phyloP scores from a whole-genome alignment of 2,329 filamentous ascomycete species.

The Lachnellula occidentalis region DNA sequence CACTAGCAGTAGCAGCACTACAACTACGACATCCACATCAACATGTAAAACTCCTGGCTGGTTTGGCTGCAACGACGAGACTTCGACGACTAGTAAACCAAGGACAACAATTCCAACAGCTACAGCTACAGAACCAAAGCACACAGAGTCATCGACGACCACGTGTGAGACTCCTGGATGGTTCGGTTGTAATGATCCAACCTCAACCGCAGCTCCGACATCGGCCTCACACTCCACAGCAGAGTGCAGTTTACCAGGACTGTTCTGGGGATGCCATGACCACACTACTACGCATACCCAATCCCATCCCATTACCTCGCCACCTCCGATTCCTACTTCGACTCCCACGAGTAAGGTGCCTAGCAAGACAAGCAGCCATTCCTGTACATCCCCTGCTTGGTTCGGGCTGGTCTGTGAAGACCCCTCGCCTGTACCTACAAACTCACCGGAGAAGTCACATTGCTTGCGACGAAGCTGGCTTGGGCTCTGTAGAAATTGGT shows the following conservation, averaged over 20 bases:
- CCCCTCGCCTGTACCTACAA: slow-evolving; percentile 21
- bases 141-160: slow-evolving; percentile 22
- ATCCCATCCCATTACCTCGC: slow-evolving; percentile 32
- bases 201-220: slow-evolving; percentile 33
- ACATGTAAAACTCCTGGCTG: slow-evolving; percentile 41
- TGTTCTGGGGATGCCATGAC: slow-evolving; percentile 53
- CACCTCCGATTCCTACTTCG: slow-evolving; percentile 25
- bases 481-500: slow-evolving; percentile 27
- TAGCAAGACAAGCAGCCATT: slow-evolving; percentile 21
- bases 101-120: slow-evolving; percentile 27
- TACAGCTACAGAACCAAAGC: slow-evolving; percentile 21
- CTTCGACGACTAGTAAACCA: slow-evolving; percentile 34
- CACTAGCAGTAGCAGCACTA: slow-evolving; percentile 10
- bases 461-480: slow-evolving; percentile 25
- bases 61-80: slow-evolving; percentile 46
- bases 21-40: slow-evolving; percentile 33
- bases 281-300: slow-evolving; percentile 32
- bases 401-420: slow-evolving; percentile 29
- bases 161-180: slow-evolving; percentile 39
- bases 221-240: slow-evolving; percentile 29
- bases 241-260: slow-evolving; percentile 48
- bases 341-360: slow-evolving; percentile 17
- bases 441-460: slow-evolving; percentile 12
- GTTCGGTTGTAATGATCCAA: slow-evolving; percentile 45
- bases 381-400: slow-evolving; percentile 26